These are phyloP conservation scores for Microbotryum violaceum DNA, from an alignment of 1,284 basidiomycete genomes.

Conservation along the genomic window DNA sequence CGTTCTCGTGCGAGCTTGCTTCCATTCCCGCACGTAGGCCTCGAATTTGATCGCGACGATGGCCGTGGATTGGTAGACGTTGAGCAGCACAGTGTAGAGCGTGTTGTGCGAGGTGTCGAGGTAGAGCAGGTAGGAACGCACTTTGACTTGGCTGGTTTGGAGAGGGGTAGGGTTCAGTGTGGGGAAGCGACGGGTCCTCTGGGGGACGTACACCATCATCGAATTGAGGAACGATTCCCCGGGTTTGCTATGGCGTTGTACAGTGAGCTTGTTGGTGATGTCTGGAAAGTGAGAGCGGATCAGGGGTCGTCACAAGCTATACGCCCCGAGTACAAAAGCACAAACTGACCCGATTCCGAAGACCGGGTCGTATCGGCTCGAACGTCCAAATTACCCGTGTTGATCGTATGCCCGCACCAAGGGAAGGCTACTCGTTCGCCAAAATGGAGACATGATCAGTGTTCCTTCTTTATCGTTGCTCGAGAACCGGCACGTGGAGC, in stretches of 20 bases:
- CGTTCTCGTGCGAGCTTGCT: conserved; percentile 39
- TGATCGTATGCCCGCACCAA: conserved; percentile 78
- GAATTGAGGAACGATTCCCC: conserved; percentile 36
- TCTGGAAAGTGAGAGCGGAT: conserved; percentile 12
- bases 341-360: neutral
- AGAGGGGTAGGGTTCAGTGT: no score
- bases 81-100: conserved; percentile 57
- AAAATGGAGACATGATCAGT: neutral
- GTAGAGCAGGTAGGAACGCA: conserved; percentile 64
- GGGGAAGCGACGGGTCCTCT: no score
- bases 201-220: conserved; percentile 34
- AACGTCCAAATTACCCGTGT: conserved; percentile 66
- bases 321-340: no score
- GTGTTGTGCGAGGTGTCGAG: conserved; percentile 68
- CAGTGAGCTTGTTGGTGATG: conserved; percentile 40
- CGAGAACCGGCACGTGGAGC: no score
- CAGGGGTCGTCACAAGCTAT: no score
- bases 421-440: conserved; percentile 58
- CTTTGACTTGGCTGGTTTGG: conserved; percentile 51
- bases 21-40: conserved; percentile 63
- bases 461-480: no score
- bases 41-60: conserved; percentile 82
- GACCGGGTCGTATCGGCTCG: conserved; percentile 37
- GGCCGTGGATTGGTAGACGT: conserved; percentile 81
- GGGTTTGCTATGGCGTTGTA: conserved; percentile 35